phyloP scores from a whole-genome alignment of 2,329 filamentous ascomycete species.

The Pezicula radicicola region DNA sequence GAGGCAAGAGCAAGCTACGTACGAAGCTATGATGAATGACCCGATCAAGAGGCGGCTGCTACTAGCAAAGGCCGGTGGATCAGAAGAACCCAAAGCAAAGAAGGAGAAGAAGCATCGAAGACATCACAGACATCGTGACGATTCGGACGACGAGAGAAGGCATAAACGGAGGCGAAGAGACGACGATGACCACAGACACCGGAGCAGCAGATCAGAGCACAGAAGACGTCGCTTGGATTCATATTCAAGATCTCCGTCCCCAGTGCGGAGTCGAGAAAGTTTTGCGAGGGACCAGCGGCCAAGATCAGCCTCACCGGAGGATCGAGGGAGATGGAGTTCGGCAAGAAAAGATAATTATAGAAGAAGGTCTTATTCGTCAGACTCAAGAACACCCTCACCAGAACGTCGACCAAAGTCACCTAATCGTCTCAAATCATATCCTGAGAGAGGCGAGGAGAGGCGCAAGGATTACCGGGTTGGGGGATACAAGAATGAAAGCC shows the following conservation, averaged over 20 bases:
- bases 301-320: conserved; percentile 27
- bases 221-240: conserved; percentile 40
- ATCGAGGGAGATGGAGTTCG: conserved; percentile 14
- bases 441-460: conserved; percentile 20
- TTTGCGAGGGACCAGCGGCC: conserved; percentile 14
- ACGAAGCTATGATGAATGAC: conserved; percentile 77
- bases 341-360: conserved; percentile 11
- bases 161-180: conserved; percentile 40
- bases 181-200: conserved; percentile 29
- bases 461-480: conserved; percentile 20
- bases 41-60: conserved; percentile 66
- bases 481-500: conserved; percentile 21
- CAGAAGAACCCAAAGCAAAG: conserved; percentile 40
- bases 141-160: conserved; percentile 34
- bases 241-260: conserved; percentile 26
- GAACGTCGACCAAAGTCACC: conserved; percentile 30
- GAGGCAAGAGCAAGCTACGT: conserved; percentile 80
- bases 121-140: conserved; percentile 33
- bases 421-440: conserved; percentile 23
- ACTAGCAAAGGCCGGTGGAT: conserved; percentile 59
- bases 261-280: conserved; percentile 14
- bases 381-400: conserved; percentile 34
- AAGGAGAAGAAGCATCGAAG: conserved; percentile 43
- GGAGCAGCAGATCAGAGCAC: conserved; percentile 30
- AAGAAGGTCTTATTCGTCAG: conserved; percentile 22